Evolutionary conservation across 2,329 filamentous ascomycete genomes (phyloP).

Genomic region (Rhexocercosporidium sp.): DNA sequence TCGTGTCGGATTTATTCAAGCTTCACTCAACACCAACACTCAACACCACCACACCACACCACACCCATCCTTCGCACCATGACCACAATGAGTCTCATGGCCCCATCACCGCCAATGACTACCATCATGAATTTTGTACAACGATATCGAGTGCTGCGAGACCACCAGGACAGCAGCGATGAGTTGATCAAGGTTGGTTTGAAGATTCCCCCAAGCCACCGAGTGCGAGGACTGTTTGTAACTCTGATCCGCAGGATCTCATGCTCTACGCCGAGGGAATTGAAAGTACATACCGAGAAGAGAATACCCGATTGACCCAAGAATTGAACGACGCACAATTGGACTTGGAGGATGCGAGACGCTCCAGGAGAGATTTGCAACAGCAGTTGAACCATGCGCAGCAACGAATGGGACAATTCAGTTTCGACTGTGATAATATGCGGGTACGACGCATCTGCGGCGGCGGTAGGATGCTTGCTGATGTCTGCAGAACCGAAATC

Average conservation of each 20-base stretch:
- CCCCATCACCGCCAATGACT: constrained; percentile 25
- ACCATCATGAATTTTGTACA: constrained; percentile 52
- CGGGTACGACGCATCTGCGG: constrained; percentile 48
- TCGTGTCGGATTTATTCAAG: background rate
- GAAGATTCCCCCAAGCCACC: constrained; percentile 9
- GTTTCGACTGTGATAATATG: constrained; percentile 49
- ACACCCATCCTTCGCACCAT: background rate
- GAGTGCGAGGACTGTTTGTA: constrained; percentile 9
- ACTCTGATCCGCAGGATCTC: constrained; percentile 48
- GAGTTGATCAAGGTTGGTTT: constrained; percentile 53
- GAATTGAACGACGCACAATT: constrained; percentile 52
- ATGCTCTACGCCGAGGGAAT: constrained; percentile 52
- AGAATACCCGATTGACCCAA: constrained; percentile 50
- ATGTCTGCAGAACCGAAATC: constrained; percentile 50
- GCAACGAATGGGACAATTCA: constrained; percentile 43
- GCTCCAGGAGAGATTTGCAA: constrained; percentile 56
- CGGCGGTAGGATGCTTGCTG: constrained; percentile 10
- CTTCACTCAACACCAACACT: background rate
- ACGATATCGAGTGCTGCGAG: constrained; percentile 52
- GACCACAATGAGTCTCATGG: constrained; percentile 14
- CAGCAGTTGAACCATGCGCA: constrained; percentile 51
- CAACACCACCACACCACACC: background rate
- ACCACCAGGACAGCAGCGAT: constrained; percentile 49
- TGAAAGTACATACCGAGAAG: constrained; percentile 50
- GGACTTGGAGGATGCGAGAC: constrained; percentile 56